Evolutionary conservation across 2,329 filamentous ascomycete genomes (phyloP), one percentile per base, ranked within the genome.

Genomic region (Aspergillus vadensis): DNA sequence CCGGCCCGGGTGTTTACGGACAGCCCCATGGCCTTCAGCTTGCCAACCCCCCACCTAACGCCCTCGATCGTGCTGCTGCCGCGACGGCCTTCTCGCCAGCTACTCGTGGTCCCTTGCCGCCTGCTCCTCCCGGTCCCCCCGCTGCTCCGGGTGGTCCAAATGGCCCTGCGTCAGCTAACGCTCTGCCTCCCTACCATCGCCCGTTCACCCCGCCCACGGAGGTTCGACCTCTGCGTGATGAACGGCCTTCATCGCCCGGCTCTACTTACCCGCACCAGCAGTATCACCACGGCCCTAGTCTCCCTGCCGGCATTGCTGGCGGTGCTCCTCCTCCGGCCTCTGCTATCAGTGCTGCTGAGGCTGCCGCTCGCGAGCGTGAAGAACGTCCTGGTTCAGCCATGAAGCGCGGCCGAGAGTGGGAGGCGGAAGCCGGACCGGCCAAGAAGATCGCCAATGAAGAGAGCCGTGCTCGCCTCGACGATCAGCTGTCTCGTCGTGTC

Each of bases 401-500:
- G 59, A 99, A 99, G 83, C 87, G 95, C 60, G 85, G 88, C 74
- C 88, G 93, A 52, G 95, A 98, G 71, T 97, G 95, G 93, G 95
- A 98, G 67, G 90, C 94, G 38, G 92, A 96, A 38, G 79, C 87
- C 4, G 82, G 75, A 12, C 77, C 79, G 6, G 69, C 83, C 48
- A 96, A 97, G 81, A 97, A 97, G 80, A 87, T 91, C 63, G 89
- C 91, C 9, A 96, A 88, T 41, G 94, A 98, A 5, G 93, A 97
- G 75, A 92, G 85, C 65, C 88, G 94, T 47, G 91, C 91, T 60
- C 90, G 92, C 57, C 83, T 97, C 66, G 92, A 97, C 41, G 92
- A 97, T 70, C 85, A 91, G 72, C 87, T 88, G 62, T 88, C 90
- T 71, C 91, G 92, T 61, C 88, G 92, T 47, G 88, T 86, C 15